phyloP scores from a whole-genome alignment of 768 basidiomycete species.

The Calocybe gangraenosa region DNA sequence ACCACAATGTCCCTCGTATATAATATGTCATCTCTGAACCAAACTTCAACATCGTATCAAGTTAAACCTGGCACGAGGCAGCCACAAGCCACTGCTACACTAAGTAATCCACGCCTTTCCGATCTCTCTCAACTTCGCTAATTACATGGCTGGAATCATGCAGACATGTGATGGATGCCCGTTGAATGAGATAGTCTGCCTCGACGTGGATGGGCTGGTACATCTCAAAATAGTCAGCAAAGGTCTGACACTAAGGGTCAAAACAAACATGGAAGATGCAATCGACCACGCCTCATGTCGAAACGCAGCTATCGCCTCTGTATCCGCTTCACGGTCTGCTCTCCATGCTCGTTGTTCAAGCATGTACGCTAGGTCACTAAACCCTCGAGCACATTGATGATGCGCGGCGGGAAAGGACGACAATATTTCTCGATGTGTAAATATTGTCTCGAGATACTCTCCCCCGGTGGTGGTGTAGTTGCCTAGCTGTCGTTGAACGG shows the following conservation, averaged over 20 bases:
- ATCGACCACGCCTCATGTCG: slow-evolving; percentile 67
- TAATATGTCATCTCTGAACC: neutral
- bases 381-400: slow-evolving; percentile 56
- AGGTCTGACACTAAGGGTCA: neutral
- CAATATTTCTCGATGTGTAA: slow-evolving; percentile 71
- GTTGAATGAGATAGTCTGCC: slow-evolving; percentile 2
- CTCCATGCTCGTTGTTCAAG: slow-evolving; percentile 66
- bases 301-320: slow-evolving; percentile 65
- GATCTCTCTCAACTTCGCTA: neutral
- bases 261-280: slow-evolving; percentile 32
- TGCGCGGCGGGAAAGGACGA: slow-evolving; percentile 60
- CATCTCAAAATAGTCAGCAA: neutral
- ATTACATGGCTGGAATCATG: slow-evolving; percentile 24
- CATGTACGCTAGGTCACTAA: slow-evolving; percentile 60
- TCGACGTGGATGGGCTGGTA: slow-evolving; percentile 8
- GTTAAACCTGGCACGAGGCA: too few species aligned
- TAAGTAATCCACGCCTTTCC: neutral
- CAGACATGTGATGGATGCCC: slow-evolving; percentile 19
- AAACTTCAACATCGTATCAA: neutral
- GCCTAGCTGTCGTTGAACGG: slow-evolving; percentile 54
- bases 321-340: slow-evolving; percentile 65
- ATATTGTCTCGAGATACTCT: slow-evolving; percentile 74
- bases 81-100: too few species aligned
- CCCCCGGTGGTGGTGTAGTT: slow-evolving; percentile 58
- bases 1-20: too few species aligned